Percentiles rank a stretch among this genome's conserved stretches.
phyloP scores from a whole-genome alignment of 306 rosid species.

The Rosa chinensis region DNA sequence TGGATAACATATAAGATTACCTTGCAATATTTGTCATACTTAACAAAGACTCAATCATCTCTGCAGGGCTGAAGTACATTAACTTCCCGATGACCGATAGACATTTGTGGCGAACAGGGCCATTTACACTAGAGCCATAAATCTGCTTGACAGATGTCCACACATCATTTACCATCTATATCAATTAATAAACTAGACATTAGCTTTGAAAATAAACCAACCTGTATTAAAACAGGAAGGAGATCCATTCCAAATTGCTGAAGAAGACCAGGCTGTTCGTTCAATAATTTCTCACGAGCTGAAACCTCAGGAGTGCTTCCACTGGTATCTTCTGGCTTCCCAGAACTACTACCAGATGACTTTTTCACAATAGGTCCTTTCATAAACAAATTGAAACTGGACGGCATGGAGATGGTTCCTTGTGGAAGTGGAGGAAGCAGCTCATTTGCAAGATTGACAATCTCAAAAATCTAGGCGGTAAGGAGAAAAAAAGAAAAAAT shows the following conservation, averaged over 20 bases:
- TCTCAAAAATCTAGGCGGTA: conserved; percentile 75
- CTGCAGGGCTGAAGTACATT: conserved; percentile 92
- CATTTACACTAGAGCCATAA: conserved; percentile 96
- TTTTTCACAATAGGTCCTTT: conserved; percentile 73
- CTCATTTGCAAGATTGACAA: conserved; percentile 94
- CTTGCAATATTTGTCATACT: conserved; percentile 84
- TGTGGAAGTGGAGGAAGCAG: conserved; percentile 95
- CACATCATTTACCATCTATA: conserved; percentile 23
- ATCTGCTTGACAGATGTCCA: conserved; percentile 52
- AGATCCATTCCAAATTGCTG: conserved; percentile 93
- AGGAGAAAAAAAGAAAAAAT: conserved; percentile 3
- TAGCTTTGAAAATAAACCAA: conserved; percentile 23
- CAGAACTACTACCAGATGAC: conserved; percentile 67
- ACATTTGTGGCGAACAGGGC: conserved; percentile 95
- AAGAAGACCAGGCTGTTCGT: conserved; percentile 90
- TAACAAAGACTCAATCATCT: conserved; percentile 90
- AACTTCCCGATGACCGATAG: conserved; percentile 87
- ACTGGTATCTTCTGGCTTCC: conserved; percentile 71
- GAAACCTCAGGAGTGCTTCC: conserved; percentile 68
- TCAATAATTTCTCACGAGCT: conserved; percentile 86
- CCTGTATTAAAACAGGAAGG: conserved; percentile 92
- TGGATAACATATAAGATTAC: conserved; percentile 41
- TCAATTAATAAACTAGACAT: conserved; percentile 6
- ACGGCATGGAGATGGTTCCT: conserved; percentile 83
- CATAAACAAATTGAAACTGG: conserved; percentile 61